Evolutionary conservation across 2,329 filamentous ascomycete species (phyloP), one percentile per base, ranked within the genome.

Genomic region (Aspergillus spinulosporus): DNA sequence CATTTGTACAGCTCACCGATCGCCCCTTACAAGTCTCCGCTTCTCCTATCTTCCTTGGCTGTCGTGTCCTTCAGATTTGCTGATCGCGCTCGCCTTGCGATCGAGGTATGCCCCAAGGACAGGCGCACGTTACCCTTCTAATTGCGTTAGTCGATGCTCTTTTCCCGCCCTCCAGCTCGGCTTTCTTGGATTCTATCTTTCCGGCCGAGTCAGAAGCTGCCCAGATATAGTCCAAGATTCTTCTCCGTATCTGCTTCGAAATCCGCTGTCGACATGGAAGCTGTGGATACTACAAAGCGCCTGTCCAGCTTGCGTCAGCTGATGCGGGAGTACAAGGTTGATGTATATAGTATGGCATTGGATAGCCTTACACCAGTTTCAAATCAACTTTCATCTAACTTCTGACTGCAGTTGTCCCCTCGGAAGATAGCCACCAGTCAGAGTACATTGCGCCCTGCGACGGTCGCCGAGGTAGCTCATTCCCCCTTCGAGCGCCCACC

Each of bases 391-490:
- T 61, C 62, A 62, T 66, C 76, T 82, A 65, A 69, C 62, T 44
- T 60, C 64, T 64, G 21, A 21, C 21, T 21, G 59, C 71, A 97
- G 93, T 99, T 70, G 84, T 97, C 5, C 94, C 94, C 0, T 97
- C 93, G 34, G 94, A 97, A 83, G 94, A 99, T 73, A 93, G 90
- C 71, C 94, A 99, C 73, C 90, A 93, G 65, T 97, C 93, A 64
- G 94, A 99, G 78, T 99, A 99, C 75, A 97, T 97, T 73, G 94
- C 94, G 49, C 87, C 88, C n/a, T 96, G 91, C 72, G 94, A 99
- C 78, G 92, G 84, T 59, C 87, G 94, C 64, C 87, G 94, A 84
- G 83, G 83, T 85, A 64, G 47, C 52, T 45, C 36, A 37, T 49
- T n/a, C 34, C 47, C 29, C 46, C 28, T 54, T 54, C 47, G 36